Evolutionary conservation across 2,329 filamentous ascomycete genomes (phyloP), one percentile per base, ranked within the genome.

Genomic region (Alternaria arborescens): DNA sequence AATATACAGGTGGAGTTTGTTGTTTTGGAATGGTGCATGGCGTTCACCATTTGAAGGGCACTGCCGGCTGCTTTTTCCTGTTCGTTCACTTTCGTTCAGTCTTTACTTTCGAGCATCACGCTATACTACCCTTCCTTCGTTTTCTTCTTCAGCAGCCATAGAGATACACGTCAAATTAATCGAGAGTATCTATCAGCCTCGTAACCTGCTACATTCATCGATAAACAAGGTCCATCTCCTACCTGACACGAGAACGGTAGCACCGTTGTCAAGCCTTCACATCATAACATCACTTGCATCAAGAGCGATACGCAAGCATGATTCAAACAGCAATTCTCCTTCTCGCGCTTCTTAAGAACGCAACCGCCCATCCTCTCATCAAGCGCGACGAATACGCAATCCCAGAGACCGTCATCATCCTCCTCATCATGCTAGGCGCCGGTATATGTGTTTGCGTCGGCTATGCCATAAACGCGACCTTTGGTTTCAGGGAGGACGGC

Each of bases 351-450:
- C 36, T 46, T 3, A 18, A 47, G 14, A 8, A 10, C 5, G 28
- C 48, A 51, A 34, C 47, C 18, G 40, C 55, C 16, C 18, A 50
- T 7, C 54, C 47, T n/a, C 50, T 70, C 50, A 12, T 24, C 14
- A 68, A 66, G 28, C 62, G 66, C 52, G 62, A 66, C 46, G 65
- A 53, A 30, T 72, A 66, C 57, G 16, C 40, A 1, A 47, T 73
- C 10, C 68, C 69, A 2, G 56, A 57, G 10, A 14, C 47, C 18
- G 32, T 62, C 54, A 72, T 73, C 38, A 58, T 73, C 6, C 57
- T 73, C 3, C 54, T 72, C 34, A 61, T 71, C 22, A 65, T 73
- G 42, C 22, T 70, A 11, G 66, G 56, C 5, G 59, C 70, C 4
- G 55, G 61, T 1, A 46, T 65, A 36, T 36, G 68, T 7, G 58